These are phyloP conservation scores for Mycocentrospora acerina DNA, from an alignment of 2,329 filamentous ascomycete species.

Conservation along the genomic window DNA sequence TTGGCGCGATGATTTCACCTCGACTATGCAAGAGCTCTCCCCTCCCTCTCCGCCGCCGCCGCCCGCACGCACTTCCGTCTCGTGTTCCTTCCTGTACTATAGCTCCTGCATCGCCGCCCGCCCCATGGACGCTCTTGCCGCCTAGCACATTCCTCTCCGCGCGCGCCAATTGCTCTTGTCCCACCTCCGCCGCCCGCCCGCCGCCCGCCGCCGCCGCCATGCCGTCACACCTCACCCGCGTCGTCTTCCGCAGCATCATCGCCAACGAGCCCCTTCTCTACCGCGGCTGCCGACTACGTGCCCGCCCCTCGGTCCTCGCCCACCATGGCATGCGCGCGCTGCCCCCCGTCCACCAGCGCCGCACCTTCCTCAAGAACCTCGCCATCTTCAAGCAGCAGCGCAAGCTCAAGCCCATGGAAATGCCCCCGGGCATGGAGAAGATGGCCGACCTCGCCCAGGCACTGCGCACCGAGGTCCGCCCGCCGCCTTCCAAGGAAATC, in stretches of 20 bases:
- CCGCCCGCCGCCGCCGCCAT: conserved; percentile 41
- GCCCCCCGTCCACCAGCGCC: conserved; percentile 40
- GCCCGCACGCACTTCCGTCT: conserved; percentile 12
- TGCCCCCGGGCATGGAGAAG: conserved; percentile 70
- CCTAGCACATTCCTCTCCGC: conserved; percentile 1
- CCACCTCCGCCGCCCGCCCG: conserved; percentile 5
- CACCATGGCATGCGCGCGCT: conserved; percentile 23
- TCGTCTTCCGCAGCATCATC: conserved; percentile 60
- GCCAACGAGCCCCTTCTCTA: conserved; percentile 52
- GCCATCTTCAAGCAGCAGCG: conserved; percentile 58
- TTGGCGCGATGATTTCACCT: conserved; percentile 24
- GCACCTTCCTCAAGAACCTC: conserved; percentile 66
- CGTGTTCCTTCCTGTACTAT: conserved; percentile 13
- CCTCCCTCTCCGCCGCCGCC: conserved; percentile 8
- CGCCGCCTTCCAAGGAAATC: conserved; percentile 65
- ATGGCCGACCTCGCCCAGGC: conserved; percentile 69
- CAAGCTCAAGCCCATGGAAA: conserved; percentile 59
- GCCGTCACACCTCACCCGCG: conserved; percentile 62
- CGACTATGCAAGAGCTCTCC: conserved; percentile 10
- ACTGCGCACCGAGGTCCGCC: conserved; percentile 63
- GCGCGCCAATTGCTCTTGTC: conserved; percentile 13
- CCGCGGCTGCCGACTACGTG: conserved; percentile 47
- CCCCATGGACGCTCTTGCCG: conserved; percentile 13
- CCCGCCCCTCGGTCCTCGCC: conserved; percentile 19
- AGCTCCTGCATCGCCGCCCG: conserved; percentile 4